phyloP scores from a whole-genome alignment of 371 early-diverging fungal species.

The Zychaea mexicana region DNA sequence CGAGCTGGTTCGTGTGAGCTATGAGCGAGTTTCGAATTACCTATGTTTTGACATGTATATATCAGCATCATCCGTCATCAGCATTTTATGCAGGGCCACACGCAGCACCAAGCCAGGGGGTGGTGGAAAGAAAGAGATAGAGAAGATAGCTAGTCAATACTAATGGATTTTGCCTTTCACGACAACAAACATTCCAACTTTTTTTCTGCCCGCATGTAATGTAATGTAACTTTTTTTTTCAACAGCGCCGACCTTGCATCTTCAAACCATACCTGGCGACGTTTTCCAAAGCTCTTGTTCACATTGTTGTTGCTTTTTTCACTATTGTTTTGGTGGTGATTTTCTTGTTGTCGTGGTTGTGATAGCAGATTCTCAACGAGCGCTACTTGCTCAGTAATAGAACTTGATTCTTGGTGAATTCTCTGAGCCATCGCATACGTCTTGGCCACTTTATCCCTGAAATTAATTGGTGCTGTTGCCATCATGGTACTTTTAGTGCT shows the following conservation, averaged over 20 bases:
- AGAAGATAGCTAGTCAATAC: not conserved
- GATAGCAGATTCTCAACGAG: not conserved
- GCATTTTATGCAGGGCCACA: too few relatives aligned
- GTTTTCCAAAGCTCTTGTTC: not conserved
- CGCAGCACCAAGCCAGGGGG: too few relatives aligned
- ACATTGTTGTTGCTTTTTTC: not conserved
- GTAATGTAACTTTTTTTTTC: too few relatives aligned
- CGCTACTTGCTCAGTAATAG: not conserved
- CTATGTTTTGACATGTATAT: not conserved
- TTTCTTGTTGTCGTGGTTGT: not conserved
- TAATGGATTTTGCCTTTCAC: too few relatives aligned
- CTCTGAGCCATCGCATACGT: not conserved
- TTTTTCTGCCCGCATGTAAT: too few relatives aligned
- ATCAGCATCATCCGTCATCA: not conserved
- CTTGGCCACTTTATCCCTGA: not conserved
- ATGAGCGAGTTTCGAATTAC: slow-evolving; percentile 10
- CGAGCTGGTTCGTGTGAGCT: slow-evolving; percentile 14
- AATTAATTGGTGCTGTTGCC: not conserved
- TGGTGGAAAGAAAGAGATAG: too few relatives aligned
- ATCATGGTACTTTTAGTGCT: not conserved
- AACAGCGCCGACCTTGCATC: too few relatives aligned
- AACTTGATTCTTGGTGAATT: not conserved
- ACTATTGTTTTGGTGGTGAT: not conserved
- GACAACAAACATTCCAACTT: not conserved
- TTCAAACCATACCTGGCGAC: not conserved